Evolutionary conservation across 2,329 filamentous ascomycete genomes (phyloP).

Genomic region (Alternaria sp.): DNA sequence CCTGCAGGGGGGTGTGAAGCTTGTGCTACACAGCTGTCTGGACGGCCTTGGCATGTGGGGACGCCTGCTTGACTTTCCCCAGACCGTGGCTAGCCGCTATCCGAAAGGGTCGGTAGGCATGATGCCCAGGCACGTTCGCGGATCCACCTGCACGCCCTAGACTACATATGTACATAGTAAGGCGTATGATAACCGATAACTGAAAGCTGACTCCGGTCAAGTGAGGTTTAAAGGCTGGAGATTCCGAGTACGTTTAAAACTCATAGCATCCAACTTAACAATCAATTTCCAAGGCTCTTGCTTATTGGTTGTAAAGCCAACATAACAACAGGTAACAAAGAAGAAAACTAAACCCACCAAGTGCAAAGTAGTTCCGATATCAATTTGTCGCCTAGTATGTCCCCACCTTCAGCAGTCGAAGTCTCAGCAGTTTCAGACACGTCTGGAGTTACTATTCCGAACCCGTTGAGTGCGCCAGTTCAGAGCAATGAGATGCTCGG

Average conservation of each 20-base stretch:
- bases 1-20: slow-evolving; percentile 27
- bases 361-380: background rate
- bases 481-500: slow-evolving; percentile 70
- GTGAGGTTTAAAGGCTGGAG: slow-evolving; percentile 13
- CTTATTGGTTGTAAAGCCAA: background rate
- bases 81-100: slow-evolving; percentile 48
- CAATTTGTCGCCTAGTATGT: slow-evolving; percentile 23
- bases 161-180: slow-evolving; percentile 31
- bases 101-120: slow-evolving; percentile 26
- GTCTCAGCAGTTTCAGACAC: slow-evolving; percentile 59
- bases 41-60: slow-evolving; percentile 27
- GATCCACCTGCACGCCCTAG: slow-evolving; percentile 26
- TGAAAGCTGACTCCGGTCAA: background rate
- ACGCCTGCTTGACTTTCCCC: slow-evolving; percentile 34
- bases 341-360: background rate
- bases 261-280: background rate
- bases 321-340: background rate
- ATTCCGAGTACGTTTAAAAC: background rate
- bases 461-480: slow-evolving; percentile 62
- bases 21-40: slow-evolving; percentile 6
- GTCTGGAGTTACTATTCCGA: slow-evolving; percentile 55
- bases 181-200: slow-evolving; percentile 28
- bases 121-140: slow-evolving; percentile 31
- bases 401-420: slow-evolving; percentile 52
- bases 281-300: background rate